Conservation (phyloP, 495 filamentous ascomycete genomes). For the Podospora didyma region DNA sequence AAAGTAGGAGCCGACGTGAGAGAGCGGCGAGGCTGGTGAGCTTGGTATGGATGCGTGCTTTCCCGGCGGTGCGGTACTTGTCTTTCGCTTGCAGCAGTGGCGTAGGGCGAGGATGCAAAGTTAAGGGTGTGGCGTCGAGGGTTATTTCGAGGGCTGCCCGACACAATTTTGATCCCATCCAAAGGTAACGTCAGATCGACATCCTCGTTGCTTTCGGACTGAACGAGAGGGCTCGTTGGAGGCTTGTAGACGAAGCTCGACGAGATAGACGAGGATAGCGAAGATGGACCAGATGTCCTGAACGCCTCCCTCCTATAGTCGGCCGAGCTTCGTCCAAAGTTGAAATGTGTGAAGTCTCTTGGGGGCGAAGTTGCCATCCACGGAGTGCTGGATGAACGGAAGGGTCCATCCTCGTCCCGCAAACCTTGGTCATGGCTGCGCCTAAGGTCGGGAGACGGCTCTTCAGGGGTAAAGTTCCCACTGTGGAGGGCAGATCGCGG, state of each 20-base stretch:
- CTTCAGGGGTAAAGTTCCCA: constrained; percentile 76
- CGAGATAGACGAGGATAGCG: constrained; percentile 69
- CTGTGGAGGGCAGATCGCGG: constrained; percentile 85
- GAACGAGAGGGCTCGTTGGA: constrained; percentile 87
- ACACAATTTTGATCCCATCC: constrained; percentile 40
- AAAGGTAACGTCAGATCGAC: constrained; percentile 56
- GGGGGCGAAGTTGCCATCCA: constrained; percentile 48
- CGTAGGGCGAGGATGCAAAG: constrained; percentile 26
- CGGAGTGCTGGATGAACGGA: constrained; percentile 5
- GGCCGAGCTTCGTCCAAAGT: constrained; percentile 25
- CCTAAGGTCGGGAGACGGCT: constrained; percentile 17
- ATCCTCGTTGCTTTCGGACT: constrained; percentile 86
- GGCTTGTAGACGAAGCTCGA: constrained; percentile 81
- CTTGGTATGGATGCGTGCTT: constrained; percentile 58
- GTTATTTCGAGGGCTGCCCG: constrained; percentile 23
- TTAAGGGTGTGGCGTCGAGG: constrained; percentile 38
- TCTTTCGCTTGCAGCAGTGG: constrained; percentile 27
- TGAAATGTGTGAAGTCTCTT: constrained; percentile 37
- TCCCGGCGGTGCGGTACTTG: constrained; percentile 45
- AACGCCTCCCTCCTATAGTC: constrained; percentile 26
- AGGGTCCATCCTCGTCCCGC: background rate
- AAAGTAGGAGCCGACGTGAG: constrained; percentile 59
- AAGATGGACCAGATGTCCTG: constrained; percentile 47
- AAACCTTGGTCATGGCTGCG: background rate
- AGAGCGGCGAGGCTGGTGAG: constrained; percentile 69